A percentile compares a stretch with the other conserved stretches of the same genome.
Evolutionary conservation across 2,329 filamentous ascomycete genomes (phyloP).

Genomic region (Colletotrichum siamense): DNA sequence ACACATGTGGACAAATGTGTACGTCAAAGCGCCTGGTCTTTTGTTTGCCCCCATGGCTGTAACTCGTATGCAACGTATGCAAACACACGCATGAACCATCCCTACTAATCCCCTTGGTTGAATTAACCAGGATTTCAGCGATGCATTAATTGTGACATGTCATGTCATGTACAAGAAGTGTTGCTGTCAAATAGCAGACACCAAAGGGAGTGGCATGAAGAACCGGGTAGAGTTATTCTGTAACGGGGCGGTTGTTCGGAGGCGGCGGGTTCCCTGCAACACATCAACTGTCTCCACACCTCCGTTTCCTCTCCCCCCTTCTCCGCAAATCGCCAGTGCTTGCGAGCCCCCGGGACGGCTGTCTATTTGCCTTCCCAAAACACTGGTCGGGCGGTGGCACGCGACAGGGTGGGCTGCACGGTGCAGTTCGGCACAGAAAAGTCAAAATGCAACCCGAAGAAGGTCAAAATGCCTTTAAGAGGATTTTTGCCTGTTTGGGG

Average conservation of each 20-base stretch:
- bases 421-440: neutral
- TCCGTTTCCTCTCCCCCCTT: neutral
- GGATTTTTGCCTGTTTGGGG: neutral
- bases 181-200: neutral
- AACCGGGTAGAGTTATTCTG: neutral
- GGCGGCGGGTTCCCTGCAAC: neutral
- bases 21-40: neutral
- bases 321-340: neutral
- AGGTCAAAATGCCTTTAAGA: slow-evolving; percentile 13
- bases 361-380: neutral
- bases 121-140: neutral
- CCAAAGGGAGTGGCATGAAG: neutral
- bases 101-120: neutral
- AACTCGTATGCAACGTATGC: neutral
- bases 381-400: neutral
- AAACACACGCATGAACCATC: slow-evolving; percentile 6
- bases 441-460: neutral
- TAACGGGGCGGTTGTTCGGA: neutral
- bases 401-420: neutral
- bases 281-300: neutral
- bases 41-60: neutral
- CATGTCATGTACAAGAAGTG: neutral
- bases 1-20: neutral
- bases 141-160: neutral
- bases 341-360: neutral